These are phyloP conservation scores for Paraphoma sp. DNA, from an alignment of 2,329 filamentous ascomycete species.

Conservation along the genomic window DNA sequence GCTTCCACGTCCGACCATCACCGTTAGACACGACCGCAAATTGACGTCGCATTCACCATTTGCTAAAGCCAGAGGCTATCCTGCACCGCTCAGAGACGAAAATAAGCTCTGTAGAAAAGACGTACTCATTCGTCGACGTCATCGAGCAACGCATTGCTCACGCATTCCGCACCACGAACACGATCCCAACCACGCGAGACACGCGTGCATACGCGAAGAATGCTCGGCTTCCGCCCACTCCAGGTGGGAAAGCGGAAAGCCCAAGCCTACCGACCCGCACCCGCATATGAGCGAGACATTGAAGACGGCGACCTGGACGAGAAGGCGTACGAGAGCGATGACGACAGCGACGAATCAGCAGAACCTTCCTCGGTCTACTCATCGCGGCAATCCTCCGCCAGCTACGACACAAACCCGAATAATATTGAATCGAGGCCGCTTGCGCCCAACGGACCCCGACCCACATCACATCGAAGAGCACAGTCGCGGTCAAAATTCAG, in stretches of 20 bases:
- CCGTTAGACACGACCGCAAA: not conserved
- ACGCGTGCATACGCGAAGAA: conserved; percentile 8
- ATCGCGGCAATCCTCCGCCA: conserved; percentile 58
- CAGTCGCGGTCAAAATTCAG: conserved; percentile 37
- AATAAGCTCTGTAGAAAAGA: not conserved
- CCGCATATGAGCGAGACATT: conserved; percentile 36
- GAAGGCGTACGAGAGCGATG: conserved; percentile 48
- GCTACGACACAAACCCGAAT: conserved; percentile 39
- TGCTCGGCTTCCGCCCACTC: conserved; percentile 47
- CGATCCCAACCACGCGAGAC: not conserved
- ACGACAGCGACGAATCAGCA: conserved; percentile 43
- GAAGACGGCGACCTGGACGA: conserved; percentile 47
- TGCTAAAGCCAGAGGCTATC: not conserved
- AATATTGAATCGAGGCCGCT: conserved; percentile 31
- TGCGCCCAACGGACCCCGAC: conserved; percentile 16
- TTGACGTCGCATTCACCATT: not conserved
- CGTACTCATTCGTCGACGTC: not conserved
- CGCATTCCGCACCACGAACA: not conserved
- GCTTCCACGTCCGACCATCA: not conserved
- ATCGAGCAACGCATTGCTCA: not conserved
- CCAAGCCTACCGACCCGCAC: conserved; percentile 39
- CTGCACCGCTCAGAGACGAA: not conserved
- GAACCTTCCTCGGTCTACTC: conserved; percentile 55
- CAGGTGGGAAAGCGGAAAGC: conserved; percentile 47
- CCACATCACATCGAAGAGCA: conserved; percentile 20